phyloP scores from a whole-genome alignment of 306 rosid species.

The Prosopis cineraria region DNA sequence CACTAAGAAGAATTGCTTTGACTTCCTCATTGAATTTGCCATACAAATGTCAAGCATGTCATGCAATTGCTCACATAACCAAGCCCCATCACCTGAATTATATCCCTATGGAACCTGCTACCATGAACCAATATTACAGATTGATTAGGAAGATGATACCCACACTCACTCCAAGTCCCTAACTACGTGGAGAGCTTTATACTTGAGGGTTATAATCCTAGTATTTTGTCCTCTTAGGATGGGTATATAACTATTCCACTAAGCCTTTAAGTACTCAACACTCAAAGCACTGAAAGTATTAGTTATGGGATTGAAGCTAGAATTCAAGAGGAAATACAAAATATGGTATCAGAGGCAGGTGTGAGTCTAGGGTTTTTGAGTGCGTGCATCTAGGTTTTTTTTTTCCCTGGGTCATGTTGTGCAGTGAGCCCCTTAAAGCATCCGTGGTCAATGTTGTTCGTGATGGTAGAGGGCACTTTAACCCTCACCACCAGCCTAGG shows the following conservation, averaged over 20 bases:
- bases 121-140: neutral
- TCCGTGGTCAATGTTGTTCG: no score
- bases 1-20: neutral
- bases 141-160: neutral
- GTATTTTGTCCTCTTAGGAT: neutral
- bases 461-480: no score
- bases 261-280: neutral
- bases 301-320: neutral
- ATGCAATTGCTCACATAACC: neutral
- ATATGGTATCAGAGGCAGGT: neutral
- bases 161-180: neutral
- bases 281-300: neutral
- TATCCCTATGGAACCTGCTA: neutral
- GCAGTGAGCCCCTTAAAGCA: no score
- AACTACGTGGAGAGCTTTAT: neutral
- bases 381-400: no score
- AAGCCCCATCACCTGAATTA: neutral
- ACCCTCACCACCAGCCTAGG: no score
- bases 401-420: no score
- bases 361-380: no score
- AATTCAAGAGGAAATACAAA: neutral
- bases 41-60: neutral
- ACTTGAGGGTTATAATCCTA: conserved; percentile 3
- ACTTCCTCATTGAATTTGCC: neutral
- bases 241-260: neutral